Percentiles rank a stretch among this genome's conserved stretches.
These are phyloP conservation scores for Naganishia sp. DNA, from an alignment of 1,284 basidiomycete genomes.

Conservation along the genomic window DNA sequence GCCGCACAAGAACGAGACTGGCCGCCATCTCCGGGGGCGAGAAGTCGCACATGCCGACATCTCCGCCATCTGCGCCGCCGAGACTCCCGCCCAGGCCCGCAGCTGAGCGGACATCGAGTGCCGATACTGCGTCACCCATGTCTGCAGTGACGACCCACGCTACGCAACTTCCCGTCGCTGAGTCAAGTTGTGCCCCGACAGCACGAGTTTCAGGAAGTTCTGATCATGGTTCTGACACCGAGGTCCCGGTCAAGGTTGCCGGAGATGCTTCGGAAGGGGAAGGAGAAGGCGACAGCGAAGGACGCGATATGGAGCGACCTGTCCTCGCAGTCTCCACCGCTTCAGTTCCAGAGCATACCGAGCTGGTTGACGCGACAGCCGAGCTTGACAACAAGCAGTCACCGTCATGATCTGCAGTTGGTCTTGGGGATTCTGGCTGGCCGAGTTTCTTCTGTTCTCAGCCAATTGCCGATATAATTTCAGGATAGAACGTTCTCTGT, in stretches of 20 bases:
- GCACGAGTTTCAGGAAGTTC: neutral
- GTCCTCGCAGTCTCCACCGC: neutral
- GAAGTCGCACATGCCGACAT: neutral
- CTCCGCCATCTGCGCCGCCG: neutral
- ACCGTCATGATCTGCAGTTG: no score
- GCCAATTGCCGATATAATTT: no score
- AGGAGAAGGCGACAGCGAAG: no score
- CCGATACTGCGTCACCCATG: neutral
- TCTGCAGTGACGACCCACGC: neutral
- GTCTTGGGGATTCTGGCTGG: no score
- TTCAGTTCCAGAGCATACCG: no score
- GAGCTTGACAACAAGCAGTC: no score
- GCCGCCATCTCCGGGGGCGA: neutral
- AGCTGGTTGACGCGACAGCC: no score
- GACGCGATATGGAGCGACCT: neutral
- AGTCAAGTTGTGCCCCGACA: neutral
- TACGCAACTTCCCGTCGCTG: neutral
- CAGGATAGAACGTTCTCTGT: neutral
- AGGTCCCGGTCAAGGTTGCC: neutral
- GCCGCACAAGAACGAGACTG: slow-evolving; percentile 30
- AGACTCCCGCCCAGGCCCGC: slow-evolving; percentile 16
- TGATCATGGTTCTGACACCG: no score
- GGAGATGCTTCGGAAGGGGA: no score
- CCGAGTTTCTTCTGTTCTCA: no score
- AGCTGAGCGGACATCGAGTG: neutral